Conservation (phyloP, 305 asterid genomes). For the Solanum aculeatissimum region DNA sequence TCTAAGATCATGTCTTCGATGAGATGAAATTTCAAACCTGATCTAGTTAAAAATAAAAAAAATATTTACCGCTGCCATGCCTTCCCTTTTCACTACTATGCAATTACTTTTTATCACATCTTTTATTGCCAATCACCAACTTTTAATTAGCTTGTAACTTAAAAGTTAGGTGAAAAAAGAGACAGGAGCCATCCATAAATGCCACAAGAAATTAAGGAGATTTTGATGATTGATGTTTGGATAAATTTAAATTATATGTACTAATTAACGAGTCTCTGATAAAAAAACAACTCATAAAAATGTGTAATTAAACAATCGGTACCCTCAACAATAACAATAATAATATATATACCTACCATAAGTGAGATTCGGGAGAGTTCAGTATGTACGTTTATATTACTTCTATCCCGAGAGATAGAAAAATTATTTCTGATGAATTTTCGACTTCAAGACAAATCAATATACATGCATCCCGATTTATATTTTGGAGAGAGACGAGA, state of each 20-base stretch:
- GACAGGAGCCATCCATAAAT: background rate
- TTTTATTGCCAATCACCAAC: background rate
- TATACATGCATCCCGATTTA: background rate
- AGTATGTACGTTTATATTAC: too few species aligned
- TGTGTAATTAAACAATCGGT: background rate
- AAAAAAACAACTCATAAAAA: background rate
- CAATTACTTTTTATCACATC: background rate
- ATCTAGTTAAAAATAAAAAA: too few species aligned
- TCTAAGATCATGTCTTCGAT: too few species aligned
- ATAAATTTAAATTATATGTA: background rate
- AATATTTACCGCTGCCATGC: too few species aligned
- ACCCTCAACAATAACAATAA: too few species aligned
- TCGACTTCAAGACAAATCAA: accelerated
- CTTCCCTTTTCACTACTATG: background rate
- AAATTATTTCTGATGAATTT: accelerated
- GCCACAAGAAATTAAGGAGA: background rate
- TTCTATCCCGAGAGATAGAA: too few species aligned
- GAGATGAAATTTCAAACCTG: too few species aligned
- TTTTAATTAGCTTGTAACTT: background rate
- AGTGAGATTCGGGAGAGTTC: too few species aligned
- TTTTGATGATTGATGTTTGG: background rate
- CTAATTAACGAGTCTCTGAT: background rate
- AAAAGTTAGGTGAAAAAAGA: background rate
- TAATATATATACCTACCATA: background rate
- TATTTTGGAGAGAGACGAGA: background rate